Percentiles rank a stretch among this genome's conserved stretches.
Conservation (phyloP, 441 rosid species). For the Gossypium davidsonii region DNA sequence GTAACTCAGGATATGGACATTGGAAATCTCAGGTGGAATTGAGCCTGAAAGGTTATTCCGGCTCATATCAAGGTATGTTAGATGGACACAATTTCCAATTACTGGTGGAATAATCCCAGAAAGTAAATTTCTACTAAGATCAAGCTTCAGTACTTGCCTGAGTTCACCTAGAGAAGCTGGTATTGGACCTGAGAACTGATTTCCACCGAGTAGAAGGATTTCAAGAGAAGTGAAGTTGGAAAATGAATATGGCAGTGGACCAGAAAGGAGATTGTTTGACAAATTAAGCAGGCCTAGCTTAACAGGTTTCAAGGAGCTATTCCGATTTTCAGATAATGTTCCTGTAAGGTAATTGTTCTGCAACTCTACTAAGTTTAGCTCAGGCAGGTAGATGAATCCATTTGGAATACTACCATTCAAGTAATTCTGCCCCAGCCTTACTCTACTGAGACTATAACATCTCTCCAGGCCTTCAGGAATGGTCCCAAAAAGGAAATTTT, state of each 20-base stretch:
- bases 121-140: slow-evolving; percentile 37
- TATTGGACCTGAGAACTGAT: slow-evolving; percentile 39
- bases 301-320: slow-evolving; percentile 33
- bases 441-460: slow-evolving; percentile 37
- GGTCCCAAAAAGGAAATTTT: slow-evolving; percentile 41
- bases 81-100: slow-evolving; percentile 39
- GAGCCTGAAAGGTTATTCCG: slow-evolving; percentile 45
- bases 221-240: slow-evolving; percentile 39
- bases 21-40: slow-evolving; percentile 37
- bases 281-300: slow-evolving; percentile 36
- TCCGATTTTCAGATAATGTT: slow-evolving; percentile 39
- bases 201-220: slow-evolving; percentile 38
- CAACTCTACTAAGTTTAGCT: slow-evolving; percentile 36
- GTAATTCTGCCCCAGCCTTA: slow-evolving; percentile 46
- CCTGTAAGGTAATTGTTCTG: slow-evolving; percentile 43
- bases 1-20: slow-evolving; percentile 36
- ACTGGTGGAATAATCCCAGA: slow-evolving; percentile 37
- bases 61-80: slow-evolving; percentile 43
- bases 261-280: slow-evolving; percentile 37
- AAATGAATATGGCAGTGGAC: slow-evolving; percentile 37
- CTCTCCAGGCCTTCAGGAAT: slow-evolving; percentile 35
- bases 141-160: slow-evolving; percentile 36
- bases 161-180: slow-evolving; percentile 38
- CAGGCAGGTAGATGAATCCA: slow-evolving; percentile 41
- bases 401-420: slow-evolving; percentile 42